Percentiles rank a stretch among this genome's conserved stretches.
phyloP scores from a whole-genome alignment of 495 filamentous ascomycete species.

The Lophiostoma macrostomum region DNA sequence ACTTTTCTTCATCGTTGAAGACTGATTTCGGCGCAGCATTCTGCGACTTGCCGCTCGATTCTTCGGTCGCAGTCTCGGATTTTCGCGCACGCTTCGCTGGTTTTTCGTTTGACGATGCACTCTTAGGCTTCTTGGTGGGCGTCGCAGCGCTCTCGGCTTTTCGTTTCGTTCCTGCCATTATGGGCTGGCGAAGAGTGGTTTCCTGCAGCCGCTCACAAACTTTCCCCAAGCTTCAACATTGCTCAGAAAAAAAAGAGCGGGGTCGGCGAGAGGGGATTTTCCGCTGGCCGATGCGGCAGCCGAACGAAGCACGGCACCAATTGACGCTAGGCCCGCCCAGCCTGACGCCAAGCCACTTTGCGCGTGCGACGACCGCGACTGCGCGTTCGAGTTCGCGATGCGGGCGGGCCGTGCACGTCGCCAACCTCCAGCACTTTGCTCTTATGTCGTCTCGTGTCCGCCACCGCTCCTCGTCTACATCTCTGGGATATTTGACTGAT shows the following conservation, averaged over 20 bases:
- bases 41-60: slow-evolving; percentile 11
- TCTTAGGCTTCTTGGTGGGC: slow-evolving; percentile 2
- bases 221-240: slow-evolving; percentile 7
- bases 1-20: slow-evolving; percentile 72
- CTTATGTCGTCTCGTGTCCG: slow-evolving; percentile 4
- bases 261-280: slow-evolving; percentile 25
- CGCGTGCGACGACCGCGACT: background rate
- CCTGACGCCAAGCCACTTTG: no score
- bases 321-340: no score
- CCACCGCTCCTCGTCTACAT: background rate
- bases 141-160: slow-evolving; percentile 17
- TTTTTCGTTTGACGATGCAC: slow-evolving; percentile 9
- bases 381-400: slow-evolving; percentile 1
- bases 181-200: background rate
- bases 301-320: no score
- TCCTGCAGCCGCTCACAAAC: background rate
- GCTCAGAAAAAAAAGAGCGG: slow-evolving; percentile 25
- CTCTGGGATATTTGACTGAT: background rate
- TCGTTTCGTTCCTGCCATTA: slow-evolving; percentile 28
- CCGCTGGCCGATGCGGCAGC: slow-evolving; percentile 17
- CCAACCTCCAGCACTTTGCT: slow-evolving; percentile 18
- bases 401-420: slow-evolving; percentile 7
- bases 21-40: slow-evolving; percentile 39
- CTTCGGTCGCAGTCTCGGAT: slow-evolving; percentile 14
- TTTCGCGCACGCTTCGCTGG: slow-evolving; percentile 31